These are phyloP conservation scores for Acephala macrosclerotiorum DNA, from an alignment of 2,329 filamentous ascomycete species.

Conservation along the genomic window DNA sequence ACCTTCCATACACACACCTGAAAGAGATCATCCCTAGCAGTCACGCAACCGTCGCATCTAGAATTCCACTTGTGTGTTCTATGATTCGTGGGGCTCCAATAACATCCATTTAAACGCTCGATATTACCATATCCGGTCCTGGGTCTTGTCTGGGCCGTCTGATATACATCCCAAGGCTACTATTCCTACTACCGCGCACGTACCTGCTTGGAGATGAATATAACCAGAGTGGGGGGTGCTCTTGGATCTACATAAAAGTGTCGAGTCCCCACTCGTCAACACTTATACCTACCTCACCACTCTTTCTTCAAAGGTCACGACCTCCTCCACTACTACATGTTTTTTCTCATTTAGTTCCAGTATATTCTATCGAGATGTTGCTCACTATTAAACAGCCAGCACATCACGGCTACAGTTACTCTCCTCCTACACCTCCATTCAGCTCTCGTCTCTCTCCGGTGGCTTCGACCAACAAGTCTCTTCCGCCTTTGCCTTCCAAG, in stretches of 20 bases:
- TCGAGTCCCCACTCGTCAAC: constrained; percentile 36
- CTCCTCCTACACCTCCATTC: constrained; percentile 54
- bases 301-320: constrained; percentile 39
- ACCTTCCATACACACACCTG: constrained; percentile 27
- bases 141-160: constrained; percentile 33
- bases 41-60: constrained; percentile 34
- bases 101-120: constrained; percentile 34
- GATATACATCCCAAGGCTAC: constrained; percentile 31
- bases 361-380: constrained; percentile 52
- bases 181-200: constrained; percentile 37
- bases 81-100: constrained; percentile 39
- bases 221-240: constrained; percentile 39
- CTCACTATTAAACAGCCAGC: constrained; percentile 57
- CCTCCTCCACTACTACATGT: constrained; percentile 39
- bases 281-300: constrained; percentile 32
- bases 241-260: constrained; percentile 39
- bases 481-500: constrained; percentile 47
- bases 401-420: constrained; percentile 54
- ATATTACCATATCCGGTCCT: constrained; percentile 35
- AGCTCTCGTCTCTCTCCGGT: constrained; percentile 49
- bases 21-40: constrained; percentile 39
- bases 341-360: constrained; percentile 40
- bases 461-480: constrained; percentile 40
- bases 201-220: constrained; percentile 38
- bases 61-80: constrained; percentile 35